Evolutionary conservation across 345 rosid genomes (phyloP).

Genomic region (Salix purpurea): DNA sequence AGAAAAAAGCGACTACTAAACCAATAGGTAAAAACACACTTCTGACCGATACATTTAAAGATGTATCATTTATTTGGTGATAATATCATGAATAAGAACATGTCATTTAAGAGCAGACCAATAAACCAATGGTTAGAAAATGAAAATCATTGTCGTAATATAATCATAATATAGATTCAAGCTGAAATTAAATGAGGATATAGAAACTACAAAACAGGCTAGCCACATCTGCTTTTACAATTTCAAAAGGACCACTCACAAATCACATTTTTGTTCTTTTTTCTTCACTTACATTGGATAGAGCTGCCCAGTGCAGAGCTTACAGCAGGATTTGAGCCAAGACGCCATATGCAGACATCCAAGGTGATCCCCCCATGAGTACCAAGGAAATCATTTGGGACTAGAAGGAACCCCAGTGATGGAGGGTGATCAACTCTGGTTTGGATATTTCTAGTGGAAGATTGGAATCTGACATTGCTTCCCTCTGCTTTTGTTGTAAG

Average conservation of each 20-base stretch:
- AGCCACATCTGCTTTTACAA: neutral
- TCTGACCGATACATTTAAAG: neutral
- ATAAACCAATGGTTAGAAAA: neutral
- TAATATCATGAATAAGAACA: neutral
- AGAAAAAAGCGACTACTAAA: too few species aligned
- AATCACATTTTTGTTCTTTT: neutral
- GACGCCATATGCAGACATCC: slow-evolving; percentile 16
- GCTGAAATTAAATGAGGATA: neutral
- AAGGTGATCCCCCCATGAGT: neutral
- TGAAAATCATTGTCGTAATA: neutral
- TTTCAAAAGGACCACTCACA: neutral
- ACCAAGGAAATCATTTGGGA: slow-evolving; percentile 22
- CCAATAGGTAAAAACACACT: neutral
- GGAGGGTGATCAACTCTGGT: slow-evolving; percentile 1
- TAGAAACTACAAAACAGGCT: neutral
- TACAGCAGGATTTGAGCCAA: neutral
- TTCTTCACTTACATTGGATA: neutral
- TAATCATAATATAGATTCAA: neutral
- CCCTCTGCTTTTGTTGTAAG: slow-evolving; percentile 6
- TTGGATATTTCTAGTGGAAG: slow-evolving; percentile 7
- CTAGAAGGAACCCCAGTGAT: slow-evolving; percentile 20
- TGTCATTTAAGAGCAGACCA: neutral
- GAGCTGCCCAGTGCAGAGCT: neutral
- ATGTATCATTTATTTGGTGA: neutral
- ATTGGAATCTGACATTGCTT: slow-evolving; percentile 11